A percentile compares a stretch with the other conserved stretches of the same genome.
Evolutionary conservation across 805 yeast species (phyloP).

Genomic region (Myxozyma neotropica): DNA sequence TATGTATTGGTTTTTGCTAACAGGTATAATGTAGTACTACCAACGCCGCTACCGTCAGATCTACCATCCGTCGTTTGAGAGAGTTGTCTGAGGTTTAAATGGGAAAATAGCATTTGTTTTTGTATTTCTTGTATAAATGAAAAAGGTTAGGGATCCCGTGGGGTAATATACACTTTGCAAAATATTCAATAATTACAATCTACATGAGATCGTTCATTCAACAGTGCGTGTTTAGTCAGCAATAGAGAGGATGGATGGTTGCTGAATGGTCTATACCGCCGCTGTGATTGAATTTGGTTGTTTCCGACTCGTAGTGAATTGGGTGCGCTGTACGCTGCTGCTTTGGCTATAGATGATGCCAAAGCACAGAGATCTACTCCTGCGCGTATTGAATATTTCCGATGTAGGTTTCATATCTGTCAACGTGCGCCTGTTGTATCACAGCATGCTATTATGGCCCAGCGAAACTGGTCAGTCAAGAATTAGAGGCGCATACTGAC

Average conservation of each 20-base stretch:
- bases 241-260: too few species aligned
- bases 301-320: too few species aligned
- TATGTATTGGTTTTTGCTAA: neutral
- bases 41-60: slow-evolving; percentile 99
- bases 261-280: too few species aligned
- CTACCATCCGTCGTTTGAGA: slow-evolving; percentile 99
- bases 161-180: slow-evolving; percentile 10
- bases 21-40: slow-evolving; percentile 58
- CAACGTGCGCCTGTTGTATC: neutral
- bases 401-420: neutral
- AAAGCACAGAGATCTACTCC: too few species aligned
- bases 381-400: too few species aligned
- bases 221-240: too few species aligned
- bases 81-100: slow-evolving; percentile 98
- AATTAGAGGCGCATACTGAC: neutral
- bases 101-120: slow-evolving; percentile 16
- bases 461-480: neutral
- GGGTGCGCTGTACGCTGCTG: too few species aligned
- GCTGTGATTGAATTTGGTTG: too few species aligned
- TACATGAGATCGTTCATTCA: neutral
- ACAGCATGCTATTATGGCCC: neutral
- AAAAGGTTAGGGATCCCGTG: slow-evolving; percentile 9
- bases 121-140: slow-evolving; percentile 9
- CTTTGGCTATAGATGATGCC: too few species aligned
- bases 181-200: neutral